Conservation (phyloP, 2,329 filamentous ascomycete species). For the Zasmidium angulare region DNA sequence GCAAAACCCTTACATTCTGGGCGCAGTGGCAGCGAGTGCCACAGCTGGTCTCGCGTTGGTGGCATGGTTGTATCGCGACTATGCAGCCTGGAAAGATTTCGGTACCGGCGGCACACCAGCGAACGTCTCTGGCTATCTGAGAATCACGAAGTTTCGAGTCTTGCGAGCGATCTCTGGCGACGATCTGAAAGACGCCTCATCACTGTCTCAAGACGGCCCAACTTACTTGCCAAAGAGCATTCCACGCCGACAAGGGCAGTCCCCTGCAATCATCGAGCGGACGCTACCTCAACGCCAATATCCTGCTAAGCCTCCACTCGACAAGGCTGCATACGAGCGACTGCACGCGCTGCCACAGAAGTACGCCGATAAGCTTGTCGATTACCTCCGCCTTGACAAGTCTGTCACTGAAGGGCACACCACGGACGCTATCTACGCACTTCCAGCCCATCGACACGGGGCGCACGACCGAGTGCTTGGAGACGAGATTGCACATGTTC, state of each 20-base stretch:
- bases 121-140: slow-evolving; percentile 14
- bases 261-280: slow-evolving; percentile 10
- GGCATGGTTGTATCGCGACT: slow-evolving; percentile 15
- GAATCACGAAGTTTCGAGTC: slow-evolving; percentile 19
- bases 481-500: slow-evolving; percentile 21
- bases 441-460: not conserved
- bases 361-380: slow-evolving; percentile 1
- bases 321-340: not conserved
- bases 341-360: slow-evolving; percentile 15
- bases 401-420: slow-evolving; percentile 17
- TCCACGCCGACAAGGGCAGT: slow-evolving; percentile 6
- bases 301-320: slow-evolving; percentile 6
- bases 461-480: slow-evolving; percentile 12
- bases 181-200: slow-evolving; percentile 12
- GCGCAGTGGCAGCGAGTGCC: not conserved
- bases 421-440: slow-evolving; percentile 20
- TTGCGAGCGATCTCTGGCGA: slow-evolving; percentile 12
- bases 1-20: too few species aligned
- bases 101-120: slow-evolving; percentile 20
- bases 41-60: not conserved
- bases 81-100: slow-evolving; percentile 15
- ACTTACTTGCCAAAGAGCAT: slow-evolving; percentile 9
- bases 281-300: slow-evolving; percentile 19
- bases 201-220: slow-evolving; percentile 5
- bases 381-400: slow-evolving; percentile 11